Evolutionary conservation across 2,329 filamentous ascomycete species (phyloP).

Genomic region (Fusarium annulatum): DNA sequence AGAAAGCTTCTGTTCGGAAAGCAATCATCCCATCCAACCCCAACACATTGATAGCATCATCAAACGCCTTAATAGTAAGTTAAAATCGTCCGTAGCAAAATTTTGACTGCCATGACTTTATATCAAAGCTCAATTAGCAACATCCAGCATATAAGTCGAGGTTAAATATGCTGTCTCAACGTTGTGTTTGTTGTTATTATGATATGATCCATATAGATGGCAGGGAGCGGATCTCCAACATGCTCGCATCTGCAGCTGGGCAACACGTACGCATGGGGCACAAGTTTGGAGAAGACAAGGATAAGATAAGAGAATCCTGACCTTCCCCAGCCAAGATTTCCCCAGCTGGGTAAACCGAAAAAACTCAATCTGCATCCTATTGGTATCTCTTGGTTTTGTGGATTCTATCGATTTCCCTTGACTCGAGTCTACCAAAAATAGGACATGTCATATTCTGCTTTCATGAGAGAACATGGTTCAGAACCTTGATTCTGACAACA

Average conservation of each 20-base stretch:
- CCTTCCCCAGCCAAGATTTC: constrained; percentile 14
- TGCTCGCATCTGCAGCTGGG: background rate
- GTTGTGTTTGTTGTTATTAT: background rate
- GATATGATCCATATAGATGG: background rate
- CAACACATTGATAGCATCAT: background rate
- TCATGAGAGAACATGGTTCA: constrained; percentile 14
- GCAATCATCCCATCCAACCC: too few species aligned
- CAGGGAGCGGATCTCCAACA: background rate
- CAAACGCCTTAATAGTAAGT: background rate
- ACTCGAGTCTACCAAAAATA: constrained; percentile 1
- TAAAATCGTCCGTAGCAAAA: background rate
- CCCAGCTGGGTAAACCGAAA: constrained; percentile 19
- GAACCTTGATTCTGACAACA: constrained; percentile 32
- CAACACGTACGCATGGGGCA: constrained; percentile 8
- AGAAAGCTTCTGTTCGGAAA: background rate
- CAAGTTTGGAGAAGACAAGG: constrained; percentile 23
- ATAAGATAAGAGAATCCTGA: constrained; percentile 8
- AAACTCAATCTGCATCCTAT: background rate
- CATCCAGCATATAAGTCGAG: background rate
- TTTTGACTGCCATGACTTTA: background rate
- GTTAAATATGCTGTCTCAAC: too few species aligned
- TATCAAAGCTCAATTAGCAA: background rate
- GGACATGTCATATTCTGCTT: constrained; percentile 5
- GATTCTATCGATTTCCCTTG: background rate
- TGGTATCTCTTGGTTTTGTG: constrained; percentile 2